Conservation (phyloP, 208 protist genomes). For the Acanthamoeba triangularis region DNA sequence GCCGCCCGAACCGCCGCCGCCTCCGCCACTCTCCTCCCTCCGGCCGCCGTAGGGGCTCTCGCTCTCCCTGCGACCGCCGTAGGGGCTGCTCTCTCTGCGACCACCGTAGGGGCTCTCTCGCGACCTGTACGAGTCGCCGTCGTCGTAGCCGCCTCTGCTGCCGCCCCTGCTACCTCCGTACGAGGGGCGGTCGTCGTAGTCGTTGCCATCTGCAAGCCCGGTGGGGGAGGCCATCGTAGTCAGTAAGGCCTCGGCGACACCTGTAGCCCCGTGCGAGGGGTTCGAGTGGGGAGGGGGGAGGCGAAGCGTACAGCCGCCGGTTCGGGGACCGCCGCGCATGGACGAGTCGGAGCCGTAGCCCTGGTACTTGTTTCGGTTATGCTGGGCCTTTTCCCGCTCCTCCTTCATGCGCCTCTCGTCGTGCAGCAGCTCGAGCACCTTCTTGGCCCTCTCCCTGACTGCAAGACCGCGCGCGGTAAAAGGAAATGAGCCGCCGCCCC, state of each 20-base stretch:
- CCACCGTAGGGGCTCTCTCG: too few relatives aligned
- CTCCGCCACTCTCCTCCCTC: too few relatives aligned
- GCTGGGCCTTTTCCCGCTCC: not conserved
- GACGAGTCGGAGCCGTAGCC: conserved; percentile 23
- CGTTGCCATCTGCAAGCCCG: not conserved
- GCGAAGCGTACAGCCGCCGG: conserved; percentile 17
- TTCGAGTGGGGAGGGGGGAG: too few relatives aligned
- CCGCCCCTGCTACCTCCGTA: not conserved
- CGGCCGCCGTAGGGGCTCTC: not conserved
- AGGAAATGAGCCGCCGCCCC: too few relatives aligned
- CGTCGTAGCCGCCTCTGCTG: not conserved
- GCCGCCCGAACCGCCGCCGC: not conserved
- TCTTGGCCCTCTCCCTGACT: conserved; percentile 23
- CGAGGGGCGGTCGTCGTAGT: not conserved
- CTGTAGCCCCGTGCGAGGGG: too few relatives aligned
- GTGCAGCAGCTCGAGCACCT: conserved; percentile 12
- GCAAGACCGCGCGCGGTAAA: not conserved
- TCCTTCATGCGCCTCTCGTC: conserved; percentile 31
- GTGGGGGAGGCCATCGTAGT: not conserved
- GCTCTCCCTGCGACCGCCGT: not conserved
- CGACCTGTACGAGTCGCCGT: not conserved
- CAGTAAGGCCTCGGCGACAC: not conserved
- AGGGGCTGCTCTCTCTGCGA: not conserved
- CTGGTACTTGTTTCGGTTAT: conserved; percentile 19
- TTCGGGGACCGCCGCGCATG: conserved; percentile 8